A percentile compares a stretch with the other conserved stretches of the same genome.
Conservation (phyloP, 1,284 basidiomycete species). For the Anthracocystis setariae region DNA sequence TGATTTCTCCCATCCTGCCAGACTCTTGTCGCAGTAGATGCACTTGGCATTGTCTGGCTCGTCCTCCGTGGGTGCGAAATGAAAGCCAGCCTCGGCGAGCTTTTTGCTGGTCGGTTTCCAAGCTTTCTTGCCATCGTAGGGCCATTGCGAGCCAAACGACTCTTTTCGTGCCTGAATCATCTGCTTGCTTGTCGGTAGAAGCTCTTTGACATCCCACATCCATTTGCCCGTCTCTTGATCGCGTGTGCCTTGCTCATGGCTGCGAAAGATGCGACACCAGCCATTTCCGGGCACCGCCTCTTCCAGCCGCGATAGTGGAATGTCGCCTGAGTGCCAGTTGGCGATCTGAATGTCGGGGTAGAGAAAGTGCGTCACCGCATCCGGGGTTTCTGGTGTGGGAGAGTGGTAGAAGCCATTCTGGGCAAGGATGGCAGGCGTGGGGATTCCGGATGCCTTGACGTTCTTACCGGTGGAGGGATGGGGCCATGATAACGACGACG, state of each 20-base stretch:
- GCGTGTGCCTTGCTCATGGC: constrained; percentile 20
- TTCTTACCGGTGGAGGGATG: constrained; percentile 34
- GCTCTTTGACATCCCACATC: constrained; percentile 38
- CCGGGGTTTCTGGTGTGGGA: constrained; percentile 44
- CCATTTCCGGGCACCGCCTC: constrained; percentile 38
- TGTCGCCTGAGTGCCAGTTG: constrained; percentile 57
- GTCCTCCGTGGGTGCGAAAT: constrained; percentile 58
- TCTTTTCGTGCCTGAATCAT: constrained; percentile 59
- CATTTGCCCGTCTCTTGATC: constrained; percentile 32
- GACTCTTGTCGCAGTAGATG: constrained; percentile 60
- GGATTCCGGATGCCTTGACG: constrained; percentile 40
- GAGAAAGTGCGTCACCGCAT: constrained; percentile 57
- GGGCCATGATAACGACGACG: constrained; percentile 38
- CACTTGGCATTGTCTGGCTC: constrained; percentile 65
- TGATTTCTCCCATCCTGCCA: constrained; percentile 66
- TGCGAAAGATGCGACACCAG: constrained; percentile 50
- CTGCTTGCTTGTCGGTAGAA: constrained; percentile 56
- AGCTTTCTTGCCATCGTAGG: constrained; percentile 64
- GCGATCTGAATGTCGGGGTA: constrained; percentile 53
- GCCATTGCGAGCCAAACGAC: constrained; percentile 64
- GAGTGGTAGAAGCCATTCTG: constrained; percentile 60
- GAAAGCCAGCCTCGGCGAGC: constrained; percentile 66
- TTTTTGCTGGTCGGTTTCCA: constrained; percentile 67
- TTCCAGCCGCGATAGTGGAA: constrained; percentile 48
- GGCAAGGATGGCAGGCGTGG: constrained; percentile 57